Conservation (phyloP, 2,329 filamentous ascomycete species). For the Hortaea werneckii region DNA sequence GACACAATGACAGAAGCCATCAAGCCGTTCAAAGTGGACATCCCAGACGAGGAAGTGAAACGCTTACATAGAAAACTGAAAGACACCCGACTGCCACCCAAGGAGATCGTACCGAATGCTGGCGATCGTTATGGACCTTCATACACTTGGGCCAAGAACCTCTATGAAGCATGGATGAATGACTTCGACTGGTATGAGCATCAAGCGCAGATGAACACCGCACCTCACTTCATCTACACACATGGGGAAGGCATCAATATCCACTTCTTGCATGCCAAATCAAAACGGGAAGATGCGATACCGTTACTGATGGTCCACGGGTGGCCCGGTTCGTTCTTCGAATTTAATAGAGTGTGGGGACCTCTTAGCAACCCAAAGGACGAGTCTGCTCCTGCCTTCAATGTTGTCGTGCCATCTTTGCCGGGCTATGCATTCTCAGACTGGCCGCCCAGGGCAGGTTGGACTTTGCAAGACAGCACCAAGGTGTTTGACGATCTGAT, state of each 20-base stretch:
- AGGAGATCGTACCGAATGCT: slow-evolving; percentile 27
- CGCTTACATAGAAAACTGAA: slow-evolving; percentile 27
- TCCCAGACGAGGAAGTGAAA: slow-evolving; percentile 27
- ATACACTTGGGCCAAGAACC: slow-evolving; percentile 25
- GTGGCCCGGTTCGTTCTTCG: slow-evolving; percentile 38
- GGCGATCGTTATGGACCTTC: slow-evolving; percentile 26
- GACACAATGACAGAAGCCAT: slow-evolving; percentile 21
- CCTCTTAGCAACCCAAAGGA: slow-evolving; percentile 13
- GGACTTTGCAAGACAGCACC: slow-evolving; percentile 30
- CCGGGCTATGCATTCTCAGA: slow-evolving; percentile 44
- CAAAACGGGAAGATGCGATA: slow-evolving; percentile 26
- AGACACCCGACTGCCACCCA: slow-evolving; percentile 24
- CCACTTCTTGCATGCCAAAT: slow-evolving; percentile 32
- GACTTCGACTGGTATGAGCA: slow-evolving; percentile 26
- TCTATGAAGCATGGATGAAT: slow-evolving; percentile 26
- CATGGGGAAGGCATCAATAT: slow-evolving; percentile 26
- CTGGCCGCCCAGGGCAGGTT: slow-evolving; percentile 20
- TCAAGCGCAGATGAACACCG: slow-evolving; percentile 23
- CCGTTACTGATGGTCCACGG: slow-evolving; percentile 35
- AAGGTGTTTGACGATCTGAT: slow-evolving; percentile 30
- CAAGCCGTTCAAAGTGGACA: slow-evolving; percentile 25
- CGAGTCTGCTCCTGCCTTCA: slow-evolving; percentile 32
- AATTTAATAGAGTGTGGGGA: slow-evolving; percentile 26
- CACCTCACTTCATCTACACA: slow-evolving; percentile 25
- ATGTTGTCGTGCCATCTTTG: slow-evolving; percentile 49